These are phyloP conservation scores for Epipyxis sp. DNA, from an alignment of 108 stramenopile genomes.

Conservation along the genomic window DNA sequence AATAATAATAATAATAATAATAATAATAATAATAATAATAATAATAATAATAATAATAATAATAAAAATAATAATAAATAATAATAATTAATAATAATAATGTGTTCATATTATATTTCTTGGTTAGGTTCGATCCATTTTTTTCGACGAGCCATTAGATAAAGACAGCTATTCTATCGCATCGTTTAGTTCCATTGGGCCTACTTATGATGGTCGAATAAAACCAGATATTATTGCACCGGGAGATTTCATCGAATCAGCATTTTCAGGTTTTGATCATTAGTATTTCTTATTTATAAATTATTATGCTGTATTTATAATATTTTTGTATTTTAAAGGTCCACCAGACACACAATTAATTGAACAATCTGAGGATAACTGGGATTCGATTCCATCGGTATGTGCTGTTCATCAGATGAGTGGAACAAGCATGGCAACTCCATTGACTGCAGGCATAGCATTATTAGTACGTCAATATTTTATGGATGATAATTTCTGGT, in stretches of 20 bases:
- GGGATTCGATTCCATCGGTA: conserved; percentile 46
- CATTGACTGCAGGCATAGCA: conserved; percentile 71
- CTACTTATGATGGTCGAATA: conserved; percentile 66
- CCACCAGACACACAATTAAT: too few relatives aligned
- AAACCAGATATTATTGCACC: conserved; percentile 77
- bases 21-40: too few relatives aligned
- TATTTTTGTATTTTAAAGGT: too few relatives aligned
- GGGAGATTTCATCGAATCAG: conserved; percentile 63
- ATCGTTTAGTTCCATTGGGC: conserved; percentile 64
- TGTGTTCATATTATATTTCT: too few relatives aligned
- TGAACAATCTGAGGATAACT: too few relatives aligned
- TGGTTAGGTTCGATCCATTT: not conserved
- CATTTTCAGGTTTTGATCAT: conserved; percentile 56
- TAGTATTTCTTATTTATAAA: too few relatives aligned
- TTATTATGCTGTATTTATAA: too few relatives aligned
- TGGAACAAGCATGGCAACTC: conserved; percentile 67
- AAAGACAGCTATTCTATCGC: conserved; percentile 59
- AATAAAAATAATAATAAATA: too few relatives aligned
- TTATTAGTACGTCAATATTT: conserved; percentile 74
- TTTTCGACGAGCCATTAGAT: conserved; percentile 16
- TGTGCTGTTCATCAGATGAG: conserved; percentile 31
- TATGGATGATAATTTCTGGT: conserved; percentile 45
- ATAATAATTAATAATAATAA: too few relatives aligned
- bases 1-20: too few relatives aligned
- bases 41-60: too few relatives aligned